Evolutionary conservation across 768 basidiomycete species (phyloP).

Genomic region (Boletus barrowsii): DNA sequence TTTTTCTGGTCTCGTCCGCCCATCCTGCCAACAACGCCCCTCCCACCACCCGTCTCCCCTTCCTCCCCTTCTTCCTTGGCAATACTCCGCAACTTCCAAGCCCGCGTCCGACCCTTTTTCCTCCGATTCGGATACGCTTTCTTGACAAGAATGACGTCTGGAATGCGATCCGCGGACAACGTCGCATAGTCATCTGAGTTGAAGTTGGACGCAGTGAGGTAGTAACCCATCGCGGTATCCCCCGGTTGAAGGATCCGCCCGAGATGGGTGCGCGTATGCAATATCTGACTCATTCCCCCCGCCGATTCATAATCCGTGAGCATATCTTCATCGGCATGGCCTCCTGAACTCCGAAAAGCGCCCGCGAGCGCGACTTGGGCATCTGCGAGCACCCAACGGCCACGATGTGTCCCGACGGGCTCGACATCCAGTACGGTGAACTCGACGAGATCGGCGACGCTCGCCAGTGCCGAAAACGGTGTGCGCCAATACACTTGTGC

Average conservation of each 20-base stretch:
- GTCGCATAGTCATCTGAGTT: constrained; percentile 84
- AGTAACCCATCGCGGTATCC: constrained; percentile 89
- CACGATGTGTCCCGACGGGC: constrained; percentile 62
- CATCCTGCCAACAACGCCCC: constrained; percentile 87
- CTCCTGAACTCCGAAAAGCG: constrained; percentile 61
- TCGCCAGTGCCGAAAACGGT: constrained; percentile 83
- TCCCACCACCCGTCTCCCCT: constrained; percentile 69
- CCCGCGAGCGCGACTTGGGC: constrained; percentile 88
- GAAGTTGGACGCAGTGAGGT: constrained; percentile 86
- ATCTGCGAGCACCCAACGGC: constrained; percentile 81
- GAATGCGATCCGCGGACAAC: constrained; percentile 64
- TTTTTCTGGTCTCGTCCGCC: constrained; percentile 89
- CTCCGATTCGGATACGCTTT: constrained; percentile 93
- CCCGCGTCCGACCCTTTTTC: constrained; percentile 83
- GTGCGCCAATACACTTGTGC: constrained; percentile 85
- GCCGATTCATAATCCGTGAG: constrained; percentile 63
- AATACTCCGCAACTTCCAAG: constrained; percentile 89
- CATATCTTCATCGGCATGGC: constrained; percentile 42
- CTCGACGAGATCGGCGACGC: constrained; percentile 82
- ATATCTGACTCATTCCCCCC: constrained; percentile 70
- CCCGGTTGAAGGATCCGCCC: constrained; percentile 93
- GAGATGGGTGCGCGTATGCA: constrained; percentile 94
- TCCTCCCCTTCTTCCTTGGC: constrained; percentile 90
- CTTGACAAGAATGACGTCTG: constrained; percentile 90
- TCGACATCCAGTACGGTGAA: constrained; percentile 96